These are phyloP conservation scores for Paecilomyces fulvus DNA, from an alignment of 2,329 filamentous ascomycete genomes.

Conservation along the genomic window DNA sequence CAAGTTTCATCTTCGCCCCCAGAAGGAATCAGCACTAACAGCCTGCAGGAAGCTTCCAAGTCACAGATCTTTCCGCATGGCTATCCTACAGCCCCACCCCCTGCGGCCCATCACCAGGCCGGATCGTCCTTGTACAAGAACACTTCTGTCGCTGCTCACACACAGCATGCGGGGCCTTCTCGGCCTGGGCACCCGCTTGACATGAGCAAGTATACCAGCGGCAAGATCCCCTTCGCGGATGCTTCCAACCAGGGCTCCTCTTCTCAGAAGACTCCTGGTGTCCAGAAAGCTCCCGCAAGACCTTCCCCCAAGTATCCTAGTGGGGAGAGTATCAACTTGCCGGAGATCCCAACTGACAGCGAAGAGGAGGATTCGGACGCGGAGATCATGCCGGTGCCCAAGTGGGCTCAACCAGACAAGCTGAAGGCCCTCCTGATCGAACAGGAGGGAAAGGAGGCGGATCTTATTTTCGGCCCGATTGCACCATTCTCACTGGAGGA, in stretches of 20 bases:
- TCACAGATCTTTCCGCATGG: conserved; percentile 31
- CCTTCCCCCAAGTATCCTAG: conserved; percentile 81
- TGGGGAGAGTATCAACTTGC: conserved; percentile 82
- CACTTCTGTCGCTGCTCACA: conserved; percentile 28
- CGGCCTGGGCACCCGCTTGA: conserved; percentile 62
- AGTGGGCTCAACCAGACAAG: conserved; percentile 84
- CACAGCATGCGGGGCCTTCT: conserved; percentile 50
- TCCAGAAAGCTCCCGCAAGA: conserved; percentile 37
- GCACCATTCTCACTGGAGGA: conserved; percentile 90
- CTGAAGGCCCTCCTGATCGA: conserved; percentile 65
- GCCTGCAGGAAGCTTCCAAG: conserved; percentile 23
- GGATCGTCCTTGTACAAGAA: conserved; percentile 29
- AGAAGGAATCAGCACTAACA: conserved; percentile 1
- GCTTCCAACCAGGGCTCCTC: conserved; percentile 45
- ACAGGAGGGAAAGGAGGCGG: conserved; percentile 66
- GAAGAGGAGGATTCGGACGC: conserved; percentile 70
- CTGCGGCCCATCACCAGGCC: conserved; percentile 17
- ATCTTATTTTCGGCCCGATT: conserved; percentile 88
- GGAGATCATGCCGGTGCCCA: conserved; percentile 57
- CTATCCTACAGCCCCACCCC: conserved; percentile 23
- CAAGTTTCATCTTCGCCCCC: conserved; percentile 29
- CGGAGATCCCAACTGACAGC: conserved; percentile 91
- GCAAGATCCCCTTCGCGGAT: conserved; percentile 81
- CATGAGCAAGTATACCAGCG: conserved; percentile 80
- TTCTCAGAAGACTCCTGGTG: conserved; percentile 61